Conservation (phyloP, 169 alveolate genomes). For the Amoebophrya sp. region DNA sequence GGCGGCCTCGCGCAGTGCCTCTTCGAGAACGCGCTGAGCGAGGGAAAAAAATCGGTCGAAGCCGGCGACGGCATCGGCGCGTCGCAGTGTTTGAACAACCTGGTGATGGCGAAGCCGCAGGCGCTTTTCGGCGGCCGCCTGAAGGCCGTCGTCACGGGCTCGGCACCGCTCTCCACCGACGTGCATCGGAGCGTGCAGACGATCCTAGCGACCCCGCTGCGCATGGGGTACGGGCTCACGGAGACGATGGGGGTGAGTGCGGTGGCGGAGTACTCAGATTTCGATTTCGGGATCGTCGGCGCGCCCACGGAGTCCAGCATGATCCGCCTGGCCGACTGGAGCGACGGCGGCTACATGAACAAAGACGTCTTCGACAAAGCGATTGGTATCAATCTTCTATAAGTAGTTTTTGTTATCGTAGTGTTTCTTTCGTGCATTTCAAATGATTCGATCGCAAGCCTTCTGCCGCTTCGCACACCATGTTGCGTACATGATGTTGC, state of each 20-base stretch:
- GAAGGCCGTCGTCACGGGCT: not conserved
- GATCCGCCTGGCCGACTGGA: not conserved
- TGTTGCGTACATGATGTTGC: too few species aligned
- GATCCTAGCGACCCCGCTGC: not conserved
- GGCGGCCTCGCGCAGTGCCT: not conserved
- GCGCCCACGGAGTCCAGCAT: not conserved
- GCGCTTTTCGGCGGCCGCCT: not conserved
- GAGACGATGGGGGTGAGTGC: not conserved
- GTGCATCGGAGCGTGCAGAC: not conserved
- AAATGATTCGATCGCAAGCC: too few species aligned
- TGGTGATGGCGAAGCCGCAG: not conserved
- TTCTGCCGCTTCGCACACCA: too few species aligned
- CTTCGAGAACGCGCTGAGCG: too few species aligned
- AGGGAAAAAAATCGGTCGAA: too few species aligned
- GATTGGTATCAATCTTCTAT: too few species aligned
- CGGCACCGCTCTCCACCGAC: not conserved
- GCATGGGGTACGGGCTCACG: not conserved
- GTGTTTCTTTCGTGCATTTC: too few species aligned
- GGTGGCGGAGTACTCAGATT: not conserved
- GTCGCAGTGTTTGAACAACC: too few species aligned
- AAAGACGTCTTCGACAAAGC: not conserved
- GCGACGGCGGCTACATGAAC: not conserved
- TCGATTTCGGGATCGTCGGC: not conserved
- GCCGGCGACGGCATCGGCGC: too few species aligned
- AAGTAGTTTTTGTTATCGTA: too few species aligned